Conservation (phyloP, 805 yeast genomes). For the Sungouiozyma ichnusensis region DNA sequence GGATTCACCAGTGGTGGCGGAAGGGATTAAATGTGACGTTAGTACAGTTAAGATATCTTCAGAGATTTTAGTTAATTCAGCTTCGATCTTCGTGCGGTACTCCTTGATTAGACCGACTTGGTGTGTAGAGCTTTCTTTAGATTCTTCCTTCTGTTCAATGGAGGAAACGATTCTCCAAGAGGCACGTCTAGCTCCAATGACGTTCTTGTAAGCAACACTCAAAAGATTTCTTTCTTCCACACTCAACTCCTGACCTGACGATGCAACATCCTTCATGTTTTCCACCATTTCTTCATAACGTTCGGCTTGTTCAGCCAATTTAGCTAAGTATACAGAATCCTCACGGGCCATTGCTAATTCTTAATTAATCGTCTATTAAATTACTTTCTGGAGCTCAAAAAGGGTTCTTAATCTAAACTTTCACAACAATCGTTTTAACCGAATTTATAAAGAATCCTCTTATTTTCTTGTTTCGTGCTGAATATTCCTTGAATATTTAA, state of each 20-base stretch:
- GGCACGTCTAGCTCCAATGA: constrained; percentile 98
- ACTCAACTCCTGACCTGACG: constrained; percentile 87
- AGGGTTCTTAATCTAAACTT: neutral
- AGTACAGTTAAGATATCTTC: constrained; percentile 86
- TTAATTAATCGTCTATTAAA: neutral
- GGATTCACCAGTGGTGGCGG: constrained; percentile 94
- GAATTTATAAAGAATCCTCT: neutral
- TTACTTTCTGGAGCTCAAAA: neutral
- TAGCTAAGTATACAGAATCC: constrained; percentile 96
- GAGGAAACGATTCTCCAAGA: constrained; percentile 98
- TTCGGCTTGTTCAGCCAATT: constrained; percentile 98
- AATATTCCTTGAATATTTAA: neutral
- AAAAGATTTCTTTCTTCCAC: constrained; percentile 96
- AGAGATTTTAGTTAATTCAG: constrained; percentile 85
- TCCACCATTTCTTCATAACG: constrained; percentile 99
- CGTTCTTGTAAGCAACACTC: constrained; percentile 96
- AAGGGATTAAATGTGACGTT: constrained; percentile 80
- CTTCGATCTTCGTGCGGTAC: constrained; percentile 89
- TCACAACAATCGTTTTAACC: neutral
- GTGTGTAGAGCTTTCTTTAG: constrained; percentile 74
- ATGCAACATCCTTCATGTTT: constrained; percentile 95
- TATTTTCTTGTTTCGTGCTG: too few species aligned
- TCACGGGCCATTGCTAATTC: constrained; percentile 81
- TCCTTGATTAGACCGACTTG: constrained; percentile 87
- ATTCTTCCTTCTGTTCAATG: constrained; percentile 95